Base-by-base conservation (phyloP, 78 protist species). In the Dictyostelium firmibasis region DNA sequence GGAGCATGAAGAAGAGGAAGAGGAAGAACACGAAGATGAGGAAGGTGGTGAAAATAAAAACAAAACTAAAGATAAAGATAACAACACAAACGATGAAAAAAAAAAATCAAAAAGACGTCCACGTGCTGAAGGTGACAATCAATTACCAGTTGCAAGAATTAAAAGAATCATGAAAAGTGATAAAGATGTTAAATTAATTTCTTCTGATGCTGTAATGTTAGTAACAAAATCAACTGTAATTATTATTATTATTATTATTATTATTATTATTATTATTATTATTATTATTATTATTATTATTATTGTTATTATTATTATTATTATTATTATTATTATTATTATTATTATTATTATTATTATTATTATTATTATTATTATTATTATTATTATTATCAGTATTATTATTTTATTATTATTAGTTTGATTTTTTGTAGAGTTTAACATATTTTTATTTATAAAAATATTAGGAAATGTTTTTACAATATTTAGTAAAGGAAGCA, bases 141-240 rank as follows among this genome's bases (percentile, higher is more conserved):
- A 81, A 81, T 81, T 81, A 27, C 86, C 86, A 29, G 60, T 81
- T 57, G 86, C 94, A 14, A 88, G 94, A 88, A 62, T 88, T 7
- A 88, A 44, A 69, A 88, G 94, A 88, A 88, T 88, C n/a, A 88
- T 88, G 69, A 78, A 70, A 69, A 14, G 35, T 57, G 94, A 88
- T 67, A 88, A 88, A 81, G 94, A 88, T 81, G 94, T 88, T 44
- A 88, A 88, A 69, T 27, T 81, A 10, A 78, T 88, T 81, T 78
- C 94, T 25, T 16, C 43, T 35, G 94, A 53, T 81, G 75, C 85
- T 36, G 44, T 41, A 53, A n/a, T 47, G 23, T 67, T 88, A 38
- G 84, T 88, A 31, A 69, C 94, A 43, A 88, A 88, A 81, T 78
- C 94, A 69, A 88, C 94, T 29, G 94, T 88, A 81, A 10, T 67